Conservation (phyloP, 371 early-diverging fungal genomes). For the Mucor ambiguus region DNA sequence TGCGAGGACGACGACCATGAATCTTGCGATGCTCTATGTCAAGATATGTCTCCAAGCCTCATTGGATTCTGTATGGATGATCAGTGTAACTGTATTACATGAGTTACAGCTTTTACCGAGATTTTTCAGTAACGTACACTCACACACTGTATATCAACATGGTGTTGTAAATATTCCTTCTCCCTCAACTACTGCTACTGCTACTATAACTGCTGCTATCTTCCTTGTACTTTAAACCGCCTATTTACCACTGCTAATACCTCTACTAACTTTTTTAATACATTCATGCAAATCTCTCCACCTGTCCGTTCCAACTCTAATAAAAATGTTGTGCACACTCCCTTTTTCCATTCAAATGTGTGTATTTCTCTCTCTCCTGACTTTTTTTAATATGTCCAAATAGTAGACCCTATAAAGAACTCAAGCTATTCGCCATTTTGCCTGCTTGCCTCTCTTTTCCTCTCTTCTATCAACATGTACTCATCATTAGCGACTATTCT, state of each 20-base stretch:
- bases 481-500: background rate
- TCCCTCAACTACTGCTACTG: background rate
- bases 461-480: background rate
- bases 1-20: constrained; percentile 46
- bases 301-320: background rate
- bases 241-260: background rate
- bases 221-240: background rate
- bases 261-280: background rate
- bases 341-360: background rate
- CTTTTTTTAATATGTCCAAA: background rate
- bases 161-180: constrained; percentile 3
- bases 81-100: constrained; percentile 42
- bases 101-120: constrained; percentile 6
- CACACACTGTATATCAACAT: background rate
- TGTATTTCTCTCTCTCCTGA: background rate
- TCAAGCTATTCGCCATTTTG: background rate
- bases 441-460: background rate
- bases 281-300: background rate
- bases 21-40: constrained; percentile 43
- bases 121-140: background rate
- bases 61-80: constrained; percentile 44
- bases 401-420: background rate
- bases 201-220: background rate
- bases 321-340: background rate
- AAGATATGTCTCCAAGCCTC: constrained; percentile 34